phyloP scores from a whole-genome alignment of 768 basidiomycete species.

The Psilocybe cubensis region DNA sequence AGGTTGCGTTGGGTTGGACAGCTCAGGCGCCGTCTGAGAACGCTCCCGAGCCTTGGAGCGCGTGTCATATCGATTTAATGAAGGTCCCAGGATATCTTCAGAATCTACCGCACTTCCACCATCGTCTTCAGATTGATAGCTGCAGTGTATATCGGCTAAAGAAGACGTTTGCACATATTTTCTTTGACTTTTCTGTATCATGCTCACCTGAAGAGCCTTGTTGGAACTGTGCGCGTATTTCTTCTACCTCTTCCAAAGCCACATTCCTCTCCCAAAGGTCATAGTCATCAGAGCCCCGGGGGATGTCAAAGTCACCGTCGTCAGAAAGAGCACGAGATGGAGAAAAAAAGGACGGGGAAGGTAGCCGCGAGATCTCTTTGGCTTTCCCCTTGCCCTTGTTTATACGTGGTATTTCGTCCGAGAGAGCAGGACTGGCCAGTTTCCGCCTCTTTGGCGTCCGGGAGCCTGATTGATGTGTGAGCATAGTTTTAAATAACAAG shows the following conservation, averaged over 20 bases:
- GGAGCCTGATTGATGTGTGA: background rate
- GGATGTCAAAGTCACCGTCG: background rate
- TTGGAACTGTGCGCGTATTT: constrained; percentile 13
- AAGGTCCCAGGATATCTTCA: constrained; percentile 20
- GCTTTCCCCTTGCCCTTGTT: constrained; percentile 6
- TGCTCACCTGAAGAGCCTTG: constrained; percentile 14
- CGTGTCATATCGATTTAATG: constrained; percentile 13
- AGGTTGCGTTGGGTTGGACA: background rate
- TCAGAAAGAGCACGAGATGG: background rate
- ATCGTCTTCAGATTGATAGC: background rate
- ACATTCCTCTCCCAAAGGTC: constrained; percentile 32
- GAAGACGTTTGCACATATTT: background rate
- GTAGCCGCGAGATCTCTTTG: constrained; percentile 1
- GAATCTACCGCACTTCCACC: background rate
- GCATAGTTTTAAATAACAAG: background rate
- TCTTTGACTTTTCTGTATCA: background rate
- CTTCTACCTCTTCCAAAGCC: constrained; percentile 23
- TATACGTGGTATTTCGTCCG: background rate
- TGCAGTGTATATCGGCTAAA: too few species aligned
- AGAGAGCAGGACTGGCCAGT: too few species aligned
- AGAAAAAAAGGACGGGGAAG: constrained; percentile 2
- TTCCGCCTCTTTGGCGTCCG: constrained; percentile 12
- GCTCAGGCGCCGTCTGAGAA: constrained; percentile 26
- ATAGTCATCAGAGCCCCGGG: constrained; percentile 21
- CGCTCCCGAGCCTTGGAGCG: constrained; percentile 19